These are phyloP conservation scores for Eruca vesicaria DNA, from an alignment of 441 rosid genomes.

Conservation along the genomic window DNA sequence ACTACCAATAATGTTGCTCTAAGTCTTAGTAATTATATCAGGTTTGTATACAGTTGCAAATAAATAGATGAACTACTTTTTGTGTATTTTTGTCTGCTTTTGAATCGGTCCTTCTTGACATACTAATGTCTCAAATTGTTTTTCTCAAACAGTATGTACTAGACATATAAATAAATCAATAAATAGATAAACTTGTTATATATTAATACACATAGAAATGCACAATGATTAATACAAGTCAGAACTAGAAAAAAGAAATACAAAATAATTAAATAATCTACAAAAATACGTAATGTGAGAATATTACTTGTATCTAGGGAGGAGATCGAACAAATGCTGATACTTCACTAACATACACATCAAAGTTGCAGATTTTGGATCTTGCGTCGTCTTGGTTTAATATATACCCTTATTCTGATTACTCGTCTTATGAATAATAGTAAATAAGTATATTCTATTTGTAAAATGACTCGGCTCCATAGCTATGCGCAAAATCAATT, in stretches of 20 bases:
- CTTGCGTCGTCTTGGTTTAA: conserved; percentile 40
- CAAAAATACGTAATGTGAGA: conserved; percentile 13
- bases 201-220: conserved; percentile 30
- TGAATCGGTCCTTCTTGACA: conserved; percentile 1
- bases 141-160: background rate
- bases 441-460: background rate
- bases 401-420: conserved; percentile 20
- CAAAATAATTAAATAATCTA: background rate
- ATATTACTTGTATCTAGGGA: conserved; percentile 26
- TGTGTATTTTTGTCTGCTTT: background rate
- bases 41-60: background rate
- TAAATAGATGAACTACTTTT: background rate
- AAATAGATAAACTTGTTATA: too few relatives aligned
- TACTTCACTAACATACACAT: conserved; percentile 34
- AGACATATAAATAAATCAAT: background rate
- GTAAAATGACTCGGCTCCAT: conserved; percentile 16
- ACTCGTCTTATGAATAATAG: background rate
- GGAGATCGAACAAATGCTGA: conserved; percentile 32
- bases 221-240: conserved; percentile 23
- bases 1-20: too few relatives aligned
- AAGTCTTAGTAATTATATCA: too few relatives aligned
- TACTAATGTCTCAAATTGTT: background rate
- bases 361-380: conserved; percentile 39
- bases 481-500: conserved; percentile 6
- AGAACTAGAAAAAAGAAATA: background rate